phyloP scores from a whole-genome alignment of 345 rosid species.

The Anastatica hierochuntica region DNA sequence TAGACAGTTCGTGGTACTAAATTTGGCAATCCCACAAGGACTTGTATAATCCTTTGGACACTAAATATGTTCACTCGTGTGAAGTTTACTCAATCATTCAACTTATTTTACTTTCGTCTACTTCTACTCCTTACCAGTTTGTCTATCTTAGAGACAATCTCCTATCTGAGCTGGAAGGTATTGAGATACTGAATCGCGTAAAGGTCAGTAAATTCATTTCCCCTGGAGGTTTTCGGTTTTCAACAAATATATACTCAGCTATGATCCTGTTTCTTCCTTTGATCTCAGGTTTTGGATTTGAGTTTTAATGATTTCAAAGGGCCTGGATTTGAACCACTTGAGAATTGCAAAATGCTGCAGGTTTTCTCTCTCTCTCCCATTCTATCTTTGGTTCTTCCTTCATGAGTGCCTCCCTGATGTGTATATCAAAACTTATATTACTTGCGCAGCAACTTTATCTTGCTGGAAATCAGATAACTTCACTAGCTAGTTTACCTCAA shows the following conservation, averaged over 20 bases:
- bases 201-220: constrained; percentile 51
- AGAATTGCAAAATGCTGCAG: constrained; percentile 85
- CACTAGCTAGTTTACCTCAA: constrained; percentile 86
- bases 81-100: neutral
- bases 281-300: constrained; percentile 82
- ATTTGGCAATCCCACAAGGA: no score
- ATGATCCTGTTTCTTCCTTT: neutral
- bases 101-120: neutral
- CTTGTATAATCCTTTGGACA: no score
- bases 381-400: constrained; percentile 3
- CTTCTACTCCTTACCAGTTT: constrained; percentile 52
- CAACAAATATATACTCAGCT: neutral
- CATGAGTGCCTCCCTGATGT: neutral
- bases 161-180: constrained; percentile 72
- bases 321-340: constrained; percentile 97
- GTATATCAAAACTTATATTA: constrained; percentile 21
- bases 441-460: constrained; percentile 85
- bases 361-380: constrained; percentile 35
- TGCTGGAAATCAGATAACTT: constrained; percentile 96
- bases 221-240: neutral
- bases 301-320: constrained; percentile 99
- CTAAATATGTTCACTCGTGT: neutral
- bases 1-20: no score
- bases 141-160: constrained; percentile 97
- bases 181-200: constrained; percentile 84